Evolutionary conservation across 2,329 filamentous ascomycete species (phyloP), one percentile per base, ranked within the genome.

Genomic region (Talaromyces amestolkiae): DNA sequence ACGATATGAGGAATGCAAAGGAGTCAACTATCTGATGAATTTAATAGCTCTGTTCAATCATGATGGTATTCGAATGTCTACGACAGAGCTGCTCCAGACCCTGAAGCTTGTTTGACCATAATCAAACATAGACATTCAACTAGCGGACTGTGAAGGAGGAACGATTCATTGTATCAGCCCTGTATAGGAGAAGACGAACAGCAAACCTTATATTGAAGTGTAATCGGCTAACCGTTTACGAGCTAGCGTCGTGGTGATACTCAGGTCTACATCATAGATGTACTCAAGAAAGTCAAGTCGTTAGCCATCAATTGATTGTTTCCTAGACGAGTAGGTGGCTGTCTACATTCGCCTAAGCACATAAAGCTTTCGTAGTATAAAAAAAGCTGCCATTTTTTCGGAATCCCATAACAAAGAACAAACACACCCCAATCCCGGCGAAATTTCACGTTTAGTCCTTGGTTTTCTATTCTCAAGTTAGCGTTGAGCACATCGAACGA

Each of bases 391-490:
- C 37, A 59, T 75, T 76, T 72, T 60, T 65, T 58, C 47, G 17
- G 33, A 47, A 76, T 75, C 74, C 74, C 75, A 72, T 76, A 73
- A 79, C 75, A 79, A 79, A 76, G 76, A 62, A 51, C 17, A 58
- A 62, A 47, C 83, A 84, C 88, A 88, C 86, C 87, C 87, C 86
- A 85, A 22, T 65, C 54, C 54, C 49, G 24, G 31, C 31, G n/a
- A 31, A 58, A 45, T 54, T 19, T 59, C 56, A 47, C 49, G 9
- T 83, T 85, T 93, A 94, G 75, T 99, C 96, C 92, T 99, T 99
- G 82, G 89, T 92, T 49, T 35, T 13, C 22, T 22, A 13, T 37
- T 37, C 35, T 37, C 27, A 31, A 31, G 27, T 31, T 31, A 31
- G 27, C 27, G 27, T 31, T 31, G 27, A 31, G 7, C 5, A 31